phyloP scores from a whole-genome alignment of 2,329 filamentous ascomycete genomes.

The Lasiodiplodia sp. region DNA sequence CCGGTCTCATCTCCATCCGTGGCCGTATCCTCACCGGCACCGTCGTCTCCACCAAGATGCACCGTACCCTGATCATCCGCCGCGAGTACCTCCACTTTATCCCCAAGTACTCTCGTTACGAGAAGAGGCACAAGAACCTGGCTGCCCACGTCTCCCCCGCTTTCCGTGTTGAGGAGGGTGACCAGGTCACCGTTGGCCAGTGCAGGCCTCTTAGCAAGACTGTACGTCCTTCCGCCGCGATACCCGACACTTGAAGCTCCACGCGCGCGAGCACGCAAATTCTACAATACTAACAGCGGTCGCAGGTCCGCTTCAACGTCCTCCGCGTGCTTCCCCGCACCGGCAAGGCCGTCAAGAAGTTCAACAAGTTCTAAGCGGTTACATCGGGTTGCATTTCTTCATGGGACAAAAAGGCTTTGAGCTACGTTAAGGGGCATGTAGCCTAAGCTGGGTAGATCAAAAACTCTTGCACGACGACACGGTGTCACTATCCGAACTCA shows the following conservation, averaged over 20 bases:
- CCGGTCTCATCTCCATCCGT: conserved; percentile 98
- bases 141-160: conserved; percentile 98
- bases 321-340: conserved; percentile 97
- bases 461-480: conserved; percentile 30
- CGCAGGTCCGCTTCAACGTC: conserved; percentile 97
- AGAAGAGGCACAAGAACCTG: conserved; percentile 99
- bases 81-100: conserved; percentile 99
- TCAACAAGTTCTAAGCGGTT: conserved; percentile 90
- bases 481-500: conserved; percentile 28
- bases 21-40: conserved; percentile 99
- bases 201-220: conserved; percentile 99
- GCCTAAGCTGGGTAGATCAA: conserved; percentile 31
- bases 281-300: conserved; percentile 23
- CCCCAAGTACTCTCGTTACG: conserved; percentile 99
- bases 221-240: conserved; percentile 66
- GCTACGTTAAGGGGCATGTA: conserved; percentile 31
- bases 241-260: not conserved
- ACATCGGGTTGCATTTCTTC: conserved; percentile 31
- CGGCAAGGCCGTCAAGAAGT: conserved; percentile 96
- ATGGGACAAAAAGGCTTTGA: conserved; percentile 29
- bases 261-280: not conserved
- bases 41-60: conserved; percentile 99
- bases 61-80: conserved; percentile 99
- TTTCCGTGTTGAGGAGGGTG: conserved; percentile 99
- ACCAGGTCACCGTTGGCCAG: conserved; percentile 99